phyloP scores from a whole-genome alignment of 2,329 filamentous ascomycete species.

The Mycosphaerella arachidis region DNA sequence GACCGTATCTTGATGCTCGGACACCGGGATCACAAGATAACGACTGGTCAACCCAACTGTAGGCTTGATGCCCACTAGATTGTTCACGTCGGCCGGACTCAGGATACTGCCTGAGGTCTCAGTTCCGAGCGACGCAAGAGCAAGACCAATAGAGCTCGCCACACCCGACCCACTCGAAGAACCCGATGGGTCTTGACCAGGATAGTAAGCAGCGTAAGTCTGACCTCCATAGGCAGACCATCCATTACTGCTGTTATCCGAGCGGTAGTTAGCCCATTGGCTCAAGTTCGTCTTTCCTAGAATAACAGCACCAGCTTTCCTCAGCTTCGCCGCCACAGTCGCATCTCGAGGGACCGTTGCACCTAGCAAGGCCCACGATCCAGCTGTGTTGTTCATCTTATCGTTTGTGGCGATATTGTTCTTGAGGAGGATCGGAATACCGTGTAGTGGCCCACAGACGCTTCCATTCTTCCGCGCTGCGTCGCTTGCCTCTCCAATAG shows the following conservation, averaged over 20 bases:
- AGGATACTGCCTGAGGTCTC: slow-evolving; percentile 63
- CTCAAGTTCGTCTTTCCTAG: slow-evolving; percentile 63
- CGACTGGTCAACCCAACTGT: slow-evolving; percentile 61
- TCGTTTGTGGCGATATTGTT: slow-evolving; percentile 63
- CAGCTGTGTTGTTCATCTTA: slow-evolving; percentile 60
- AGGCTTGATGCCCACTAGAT: slow-evolving; percentile 64
- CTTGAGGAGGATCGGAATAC: slow-evolving; percentile 63
- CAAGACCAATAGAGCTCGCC: slow-evolving; percentile 55
- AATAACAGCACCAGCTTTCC: slow-evolving; percentile 58
- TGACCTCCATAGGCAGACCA: slow-evolving; percentile 65
- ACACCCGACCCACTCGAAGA: slow-evolving; percentile 62
- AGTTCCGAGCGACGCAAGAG: slow-evolving; percentile 56
- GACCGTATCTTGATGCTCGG: slow-evolving; percentile 52
- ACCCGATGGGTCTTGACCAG: slow-evolving; percentile 57
- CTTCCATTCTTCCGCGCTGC: slow-evolving; percentile 45
- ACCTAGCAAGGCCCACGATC: slow-evolving; percentile 60
- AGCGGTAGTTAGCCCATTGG: slow-evolving; percentile 62
- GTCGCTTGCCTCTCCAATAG: slow-evolving; percentile 48
- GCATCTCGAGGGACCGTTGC: slow-evolving; percentile 55
- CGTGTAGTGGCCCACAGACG: slow-evolving; percentile 54
- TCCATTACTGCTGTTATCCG: slow-evolving; percentile 54
- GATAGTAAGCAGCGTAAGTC: slow-evolving; percentile 57
- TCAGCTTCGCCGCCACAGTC: slow-evolving; percentile 56
- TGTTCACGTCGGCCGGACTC: slow-evolving; percentile 52
- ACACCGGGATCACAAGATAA: slow-evolving; percentile 62